These are phyloP conservation scores for Aurinia saxatilis DNA, from an alignment of 345 rosid species.

Conservation along the genomic window DNA sequence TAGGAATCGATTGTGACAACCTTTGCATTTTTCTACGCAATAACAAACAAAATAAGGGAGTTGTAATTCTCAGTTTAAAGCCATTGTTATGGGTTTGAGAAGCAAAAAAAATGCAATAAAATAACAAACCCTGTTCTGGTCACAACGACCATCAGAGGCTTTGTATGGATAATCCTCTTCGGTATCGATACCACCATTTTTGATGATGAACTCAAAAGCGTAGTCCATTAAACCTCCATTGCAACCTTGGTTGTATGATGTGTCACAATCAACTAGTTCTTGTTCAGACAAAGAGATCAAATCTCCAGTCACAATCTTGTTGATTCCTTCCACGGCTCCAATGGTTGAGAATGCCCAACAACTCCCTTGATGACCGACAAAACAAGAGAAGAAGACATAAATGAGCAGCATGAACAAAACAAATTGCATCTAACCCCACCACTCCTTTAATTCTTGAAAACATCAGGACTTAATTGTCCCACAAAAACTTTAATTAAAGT, in stretches of 20 bases:
- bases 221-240: constrained; percentile 95
- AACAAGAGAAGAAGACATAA: not conserved
- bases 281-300: constrained; percentile 77
- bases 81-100: not conserved
- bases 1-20: constrained; percentile 66
- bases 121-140: constrained; percentile 56
- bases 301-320: constrained; percentile 77
- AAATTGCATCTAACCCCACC: not conserved
- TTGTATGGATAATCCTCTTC: constrained; percentile 82
- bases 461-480: too few relatives aligned
- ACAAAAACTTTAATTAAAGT: too few relatives aligned
- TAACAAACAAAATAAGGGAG: not conserved
- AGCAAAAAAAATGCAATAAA: not conserved
- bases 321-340: constrained; percentile 90
- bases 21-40: constrained; percentile 64
- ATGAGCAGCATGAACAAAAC: too few relatives aligned
- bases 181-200: constrained; percentile 77
- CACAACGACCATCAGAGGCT: constrained; percentile 56
- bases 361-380: constrained; percentile 48
- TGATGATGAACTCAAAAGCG: constrained; percentile 80
- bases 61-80: too few relatives aligned
- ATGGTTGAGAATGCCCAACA: constrained; percentile 97
- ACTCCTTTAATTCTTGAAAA: not conserved
- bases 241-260: constrained; percentile 69
- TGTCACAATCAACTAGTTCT: constrained; percentile 88